Evolutionary conservation across 441 rosid genomes (phyloP).

Genomic region (Lepidium campestre): DNA sequence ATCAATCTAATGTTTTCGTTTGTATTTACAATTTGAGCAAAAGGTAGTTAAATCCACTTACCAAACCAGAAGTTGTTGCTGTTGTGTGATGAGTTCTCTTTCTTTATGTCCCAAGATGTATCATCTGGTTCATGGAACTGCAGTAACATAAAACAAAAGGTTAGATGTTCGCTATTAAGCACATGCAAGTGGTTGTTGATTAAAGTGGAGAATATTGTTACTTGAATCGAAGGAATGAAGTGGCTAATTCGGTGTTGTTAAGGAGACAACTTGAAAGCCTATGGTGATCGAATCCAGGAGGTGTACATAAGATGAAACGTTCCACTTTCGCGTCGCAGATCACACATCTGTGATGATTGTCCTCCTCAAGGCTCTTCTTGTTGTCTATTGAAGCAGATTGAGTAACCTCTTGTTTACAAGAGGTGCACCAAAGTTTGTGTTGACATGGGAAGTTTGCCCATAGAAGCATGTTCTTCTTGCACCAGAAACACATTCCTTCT

Average conservation of each 20-base stretch:
- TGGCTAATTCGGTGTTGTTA: background rate
- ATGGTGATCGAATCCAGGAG: constrained; percentile 12
- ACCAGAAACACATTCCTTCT: constrained; percentile 58
- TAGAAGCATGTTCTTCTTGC: constrained; percentile 41
- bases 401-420: constrained; percentile 40
- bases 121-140: constrained; percentile 4
- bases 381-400: constrained; percentile 21
- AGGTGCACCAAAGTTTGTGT: constrained; percentile 71
- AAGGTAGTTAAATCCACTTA: background rate
- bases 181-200: too few relatives aligned
- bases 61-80: background rate
- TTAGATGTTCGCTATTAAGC: background rate
- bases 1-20: background rate
- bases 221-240: constrained; percentile 12
- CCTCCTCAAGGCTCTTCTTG: background rate
- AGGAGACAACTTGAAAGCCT: background rate
- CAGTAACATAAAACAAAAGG: background rate
- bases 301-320: constrained; percentile 31
- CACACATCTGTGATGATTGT: constrained; percentile 53
- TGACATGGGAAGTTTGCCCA: constrained; percentile 74
- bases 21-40: background rate
- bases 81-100: background rate
- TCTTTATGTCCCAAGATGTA: background rate
- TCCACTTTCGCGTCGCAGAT: constrained; percentile 62
- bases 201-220: background rate